Evolutionary conservation across 2,329 filamentous ascomycete species (phyloP), one percentile per base, ranked within the genome.

Genomic region (Alternaria metachromatica): DNA sequence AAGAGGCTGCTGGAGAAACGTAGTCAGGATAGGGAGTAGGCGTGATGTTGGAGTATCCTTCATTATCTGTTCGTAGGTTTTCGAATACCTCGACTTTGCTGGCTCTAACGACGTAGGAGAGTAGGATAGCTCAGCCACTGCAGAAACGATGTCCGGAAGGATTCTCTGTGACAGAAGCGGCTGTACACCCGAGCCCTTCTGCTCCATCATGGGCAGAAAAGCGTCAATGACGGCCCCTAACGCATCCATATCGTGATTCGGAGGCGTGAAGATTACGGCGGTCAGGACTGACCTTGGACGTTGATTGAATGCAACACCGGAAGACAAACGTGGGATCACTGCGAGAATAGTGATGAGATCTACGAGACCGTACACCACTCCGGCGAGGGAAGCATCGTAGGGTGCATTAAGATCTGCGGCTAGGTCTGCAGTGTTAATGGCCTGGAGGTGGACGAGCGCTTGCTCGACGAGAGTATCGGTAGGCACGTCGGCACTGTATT

Each of bases 1-100:
- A 15, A 87, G 83, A 60, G 85, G 84, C 11, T 90, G 89, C 64
- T 90, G 88, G 33, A 91, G 86, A 20, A 91, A 81, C 18, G 86
- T 82, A 63, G 89, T 92, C 46, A 93, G 78, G 5, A 87, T 83
- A 9, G 86, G 87, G 21, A 92, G 80, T 9, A 92, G 82, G 26
- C 82, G 84, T 71, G 86, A 86, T 30, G 85, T 84, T 15, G 83
- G 83, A 6, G 77, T 81, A 7, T 78, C 55, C 11, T 25, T 15
- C n/a, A 78, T 55, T 4, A 71, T 48, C 2, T 60, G 64, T 21
- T 68, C 41, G 62, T 73, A 79, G 1, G 60, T 20, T n/a, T 66
- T 46, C 45, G 54, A 25, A 21, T 71, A 78, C n/a, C 37, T 65
- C 3, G 20, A 44, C 25, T 65, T 67, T 6, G 15, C 15, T 26